These are phyloP conservation scores for Podila verticillata DNA, from an alignment of 192 early-diverging fungal genomes.

Conservation along the genomic window DNA sequence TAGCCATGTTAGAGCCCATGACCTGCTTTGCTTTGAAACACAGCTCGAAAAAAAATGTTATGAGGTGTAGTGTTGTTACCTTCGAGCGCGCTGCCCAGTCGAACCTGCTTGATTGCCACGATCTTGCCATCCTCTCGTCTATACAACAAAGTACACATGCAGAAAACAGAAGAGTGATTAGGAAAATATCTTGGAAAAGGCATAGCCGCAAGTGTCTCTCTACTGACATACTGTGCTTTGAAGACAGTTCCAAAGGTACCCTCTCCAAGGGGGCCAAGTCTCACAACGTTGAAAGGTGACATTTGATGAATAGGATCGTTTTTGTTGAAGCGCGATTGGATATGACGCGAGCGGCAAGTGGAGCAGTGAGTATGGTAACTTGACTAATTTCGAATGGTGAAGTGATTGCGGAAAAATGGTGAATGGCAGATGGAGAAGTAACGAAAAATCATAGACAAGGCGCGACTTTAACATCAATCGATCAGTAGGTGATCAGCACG, in stretches of 20 bases:
- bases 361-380: background rate
- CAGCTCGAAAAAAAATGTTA: too few species aligned
- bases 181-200: background rate
- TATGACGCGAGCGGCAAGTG: too few species aligned
- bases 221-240: slow-evolving; percentile 63
- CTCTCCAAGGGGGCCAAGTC: slow-evolving; percentile 79
- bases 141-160: background rate
- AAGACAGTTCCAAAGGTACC: slow-evolving; percentile 87
- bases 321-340: too few species aligned
- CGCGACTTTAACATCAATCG: background rate
- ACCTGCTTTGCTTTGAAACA: background rate
- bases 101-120: slow-evolving; percentile 85
- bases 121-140: slow-evolving; percentile 60
- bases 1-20: background rate
- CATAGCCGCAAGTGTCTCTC: background rate
- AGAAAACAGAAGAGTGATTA: background rate
- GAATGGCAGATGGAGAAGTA: background rate
- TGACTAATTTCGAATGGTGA: background rate
- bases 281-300: slow-evolving; percentile 21
- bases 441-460: background rate
- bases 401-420: too few species aligned
- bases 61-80: slow-evolving; percentile 18
- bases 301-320: too few species aligned
- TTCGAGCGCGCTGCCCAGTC: slow-evolving; percentile 71
- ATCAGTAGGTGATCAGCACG: too few species aligned